Evolutionary conservation across 306 rosid genomes (phyloP), one percentile per base, ranked within the genome.

Genomic region (Vigna reflexopilosa): DNA sequence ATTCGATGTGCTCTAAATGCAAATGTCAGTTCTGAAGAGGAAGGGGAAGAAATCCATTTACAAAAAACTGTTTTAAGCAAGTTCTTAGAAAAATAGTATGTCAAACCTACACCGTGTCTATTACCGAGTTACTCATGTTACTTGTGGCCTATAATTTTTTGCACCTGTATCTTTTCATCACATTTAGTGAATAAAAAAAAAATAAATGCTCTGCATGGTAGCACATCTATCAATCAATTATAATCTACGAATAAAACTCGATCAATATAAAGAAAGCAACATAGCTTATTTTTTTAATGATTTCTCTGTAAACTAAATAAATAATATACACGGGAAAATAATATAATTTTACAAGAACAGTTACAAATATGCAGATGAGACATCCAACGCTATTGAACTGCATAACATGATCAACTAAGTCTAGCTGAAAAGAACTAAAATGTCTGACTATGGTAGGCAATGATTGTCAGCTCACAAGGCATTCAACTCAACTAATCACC

Each of bases 1-100:
- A 84, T 93, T 75, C 97, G 93, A 3, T 83, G 89, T 66, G 89
- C 96, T 80, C 81, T 95, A 51, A 88, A 80, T 70, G 79, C 89
- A 26, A 70, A 78, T 78, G 75, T 72, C 32, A 87, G 71, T 70
- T 75, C 84, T 12, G 93, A 87, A 65, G 81, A 62, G 3, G 87
- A 82, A 0, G 86, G 88, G 9, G 94, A 80, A 17, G 91, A 89
- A n/a, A 14, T 78, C 70, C 20, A 84, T 72, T 57, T 77, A 81
- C 87, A 84, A 57, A 89, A 87, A 76, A 87, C 91, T 70, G 91
- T 84, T 77, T 78, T 91, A 24, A 87, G 87, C 90, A 92, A 87
- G 86, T 88, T 85, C 82, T 88, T 90, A 44, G 93, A 91, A 83
- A 77, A 84, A 82, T 92, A 76, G 83, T 70, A 16, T 62, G 62